phyloP scores from a whole-genome alignment of 1,284 basidiomycete species.

The Meripilus lineatus region DNA sequence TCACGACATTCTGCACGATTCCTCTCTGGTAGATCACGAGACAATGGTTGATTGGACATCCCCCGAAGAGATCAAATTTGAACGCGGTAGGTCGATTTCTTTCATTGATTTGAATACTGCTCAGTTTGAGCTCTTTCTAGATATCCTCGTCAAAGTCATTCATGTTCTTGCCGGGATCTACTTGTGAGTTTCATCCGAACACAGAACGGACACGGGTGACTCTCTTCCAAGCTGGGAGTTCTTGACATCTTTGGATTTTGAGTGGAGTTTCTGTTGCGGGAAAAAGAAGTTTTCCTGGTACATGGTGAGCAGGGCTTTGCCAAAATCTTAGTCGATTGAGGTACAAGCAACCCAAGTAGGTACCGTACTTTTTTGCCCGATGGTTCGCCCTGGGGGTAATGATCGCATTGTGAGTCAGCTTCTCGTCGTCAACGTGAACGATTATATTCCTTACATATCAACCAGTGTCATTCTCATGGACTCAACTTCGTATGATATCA shows the following conservation, averaged over 20 bases:
- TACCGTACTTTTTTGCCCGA: conserved; percentile 68
- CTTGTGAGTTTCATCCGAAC: too few species aligned
- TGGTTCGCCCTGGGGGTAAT: conserved; percentile 62
- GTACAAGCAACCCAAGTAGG: conserved; percentile 34
- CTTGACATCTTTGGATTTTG: conserved; percentile 59
- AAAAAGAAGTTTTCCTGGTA: conserved; percentile 50
- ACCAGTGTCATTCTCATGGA: too few species aligned
- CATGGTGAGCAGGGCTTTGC: conserved; percentile 20
- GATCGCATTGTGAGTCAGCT: conserved; percentile 67
- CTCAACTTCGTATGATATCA: conserved; percentile 43
- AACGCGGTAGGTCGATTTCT: conserved; percentile 48
- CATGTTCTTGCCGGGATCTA: conserved; percentile 65
- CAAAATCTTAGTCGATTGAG: neutral
- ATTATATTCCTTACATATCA: too few species aligned
- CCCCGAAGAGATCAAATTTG: conserved; percentile 40
- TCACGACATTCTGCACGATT: too few species aligned
- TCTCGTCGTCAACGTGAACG: too few species aligned
- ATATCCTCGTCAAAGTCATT: conserved; percentile 62
- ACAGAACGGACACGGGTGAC: too few species aligned
- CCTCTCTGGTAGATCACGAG: too few species aligned
- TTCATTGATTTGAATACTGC: too few species aligned
- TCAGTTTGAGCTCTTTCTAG: too few species aligned
- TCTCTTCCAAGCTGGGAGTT: conserved; percentile 30
- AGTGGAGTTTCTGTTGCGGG: conserved; percentile 59
- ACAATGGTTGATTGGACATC: conserved; percentile 66